Base-by-base conservation (phyloP, 257 asterid genomes). In the Przewalskia tangutica region DNA sequence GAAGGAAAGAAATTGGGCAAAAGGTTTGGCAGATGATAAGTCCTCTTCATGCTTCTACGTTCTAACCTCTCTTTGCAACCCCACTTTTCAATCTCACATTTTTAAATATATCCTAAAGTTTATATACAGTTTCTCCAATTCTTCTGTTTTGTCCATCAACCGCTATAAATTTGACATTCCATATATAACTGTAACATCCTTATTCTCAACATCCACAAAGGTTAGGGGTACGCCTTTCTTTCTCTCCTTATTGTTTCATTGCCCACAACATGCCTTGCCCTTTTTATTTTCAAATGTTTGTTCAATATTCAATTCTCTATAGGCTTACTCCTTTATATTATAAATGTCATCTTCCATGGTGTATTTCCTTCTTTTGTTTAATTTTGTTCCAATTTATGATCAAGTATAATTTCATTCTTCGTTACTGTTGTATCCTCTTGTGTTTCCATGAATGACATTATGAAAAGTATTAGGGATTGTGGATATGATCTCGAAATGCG, bases 21-120 rank as follows among this genome's bases (percentile, higher is more conserved):
- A n/a, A n/a, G n/a, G n/a, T n/a, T n/a, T n/a, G n/a, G 32, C 32
- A 88, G 97, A 86, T 90, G 89, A 89, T 58, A 86, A 88, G 98
- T 93, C 95, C 56, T 84, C 91, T 87, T 93, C 98, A 86, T 86
- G 86, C 86, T 85, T 84, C 86, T 82, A 84, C 92, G 87, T 90
- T 85, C 87, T 86, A 89, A 92, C 92, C 88, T 87, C 89, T 81
- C 53, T 82, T 55, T 63, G 84, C 50, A 80, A 82, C 90, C 94
- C 87, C 73, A 84, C 83, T 38, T 8, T 88, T 86, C 48, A 38
- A 27, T 87, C 87, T 53, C 55, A 63, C 13, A 73, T 73, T 84
- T 85, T 77, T 86, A 42, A 63, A 84, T 81, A 79, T 85, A 81
- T 84, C 83, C 81, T 68, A 77, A 77, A 81, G 20, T 60, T 12